Conservation (phyloP, 768 basidiomycete species). For the Boletus patriciae region DNA sequence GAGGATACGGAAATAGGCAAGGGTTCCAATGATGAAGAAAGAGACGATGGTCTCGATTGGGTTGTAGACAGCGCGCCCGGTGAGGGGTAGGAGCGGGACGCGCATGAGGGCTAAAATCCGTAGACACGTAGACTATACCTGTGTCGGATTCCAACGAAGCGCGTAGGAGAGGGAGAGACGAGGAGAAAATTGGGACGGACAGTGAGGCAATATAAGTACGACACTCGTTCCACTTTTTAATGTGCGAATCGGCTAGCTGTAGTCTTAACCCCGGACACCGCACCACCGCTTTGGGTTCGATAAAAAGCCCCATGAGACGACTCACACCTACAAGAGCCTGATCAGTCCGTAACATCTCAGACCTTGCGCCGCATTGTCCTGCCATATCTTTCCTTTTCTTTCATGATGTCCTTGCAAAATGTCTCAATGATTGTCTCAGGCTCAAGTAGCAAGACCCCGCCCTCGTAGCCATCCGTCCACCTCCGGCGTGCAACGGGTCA, state of each 20-base stretch:
- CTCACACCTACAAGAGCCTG: background rate
- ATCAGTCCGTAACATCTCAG: background rate
- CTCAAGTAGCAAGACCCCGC: background rate
- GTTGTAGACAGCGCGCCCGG: slow-evolving; percentile 67
- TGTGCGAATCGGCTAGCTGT: slow-evolving; percentile 24
- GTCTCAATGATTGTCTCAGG: background rate
- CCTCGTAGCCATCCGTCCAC: too few species aligned
- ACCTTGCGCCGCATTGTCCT: background rate
- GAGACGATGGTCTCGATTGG: slow-evolving; percentile 91
- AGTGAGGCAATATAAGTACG: background rate
- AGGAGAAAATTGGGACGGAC: background rate
- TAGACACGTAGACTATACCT: background rate
- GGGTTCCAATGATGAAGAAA: slow-evolving; percentile 84
- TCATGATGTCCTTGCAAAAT: background rate
- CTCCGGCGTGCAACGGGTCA: too few species aligned
- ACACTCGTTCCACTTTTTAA: slow-evolving; percentile 33
- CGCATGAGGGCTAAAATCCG: slow-evolving; percentile 41
- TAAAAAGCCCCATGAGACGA: background rate
- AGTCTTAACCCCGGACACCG: slow-evolving; percentile 26
- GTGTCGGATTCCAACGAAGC: background rate
- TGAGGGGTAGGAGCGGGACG: slow-evolving; percentile 64
- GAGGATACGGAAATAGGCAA: slow-evolving; percentile 94
- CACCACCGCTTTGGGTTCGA: slow-evolving; percentile 1
- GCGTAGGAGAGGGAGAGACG: background rate
- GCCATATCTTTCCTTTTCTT: background rate